These are phyloP conservation scores for Spizellomyces sp. DNA, from an alignment of 192 early-diverging fungal species.

Conservation along the genomic window DNA sequence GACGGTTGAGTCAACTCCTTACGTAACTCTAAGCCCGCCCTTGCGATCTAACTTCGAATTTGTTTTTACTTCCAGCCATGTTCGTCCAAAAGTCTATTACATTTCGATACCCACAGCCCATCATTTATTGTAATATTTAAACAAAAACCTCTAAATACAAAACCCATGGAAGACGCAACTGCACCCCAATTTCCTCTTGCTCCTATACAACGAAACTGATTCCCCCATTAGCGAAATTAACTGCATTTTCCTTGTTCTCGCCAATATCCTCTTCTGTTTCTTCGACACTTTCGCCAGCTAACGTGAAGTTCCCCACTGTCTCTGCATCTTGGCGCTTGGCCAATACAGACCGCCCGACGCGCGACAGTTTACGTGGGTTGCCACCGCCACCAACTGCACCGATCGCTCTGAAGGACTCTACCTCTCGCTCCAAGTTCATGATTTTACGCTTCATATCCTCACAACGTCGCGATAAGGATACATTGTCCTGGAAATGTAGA, in stretches of 20 bases:
- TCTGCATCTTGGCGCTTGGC: background rate
- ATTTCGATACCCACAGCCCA: too few species aligned
- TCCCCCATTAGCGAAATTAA: constrained; percentile 3
- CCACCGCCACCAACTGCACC: background rate
- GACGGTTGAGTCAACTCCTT: too few species aligned
- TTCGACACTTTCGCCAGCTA: background rate
- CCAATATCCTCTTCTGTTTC: constrained; percentile 1
- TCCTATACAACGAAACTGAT: constrained; percentile 26
- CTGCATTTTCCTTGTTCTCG: constrained; percentile 12
- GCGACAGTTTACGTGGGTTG: background rate
- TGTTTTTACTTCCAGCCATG: too few species aligned
- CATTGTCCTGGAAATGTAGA: background rate
- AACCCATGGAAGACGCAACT: too few species aligned
- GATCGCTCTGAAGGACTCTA: constrained; percentile 5
- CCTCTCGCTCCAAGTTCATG: constrained; percentile 21
- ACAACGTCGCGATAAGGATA: constrained; percentile 14
- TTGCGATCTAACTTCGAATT: too few species aligned
- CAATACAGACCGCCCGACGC: constrained; percentile 16
- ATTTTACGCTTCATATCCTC: constrained; percentile 24
- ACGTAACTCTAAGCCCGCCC: too few species aligned
- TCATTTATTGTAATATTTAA: too few species aligned
- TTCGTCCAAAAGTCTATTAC: too few species aligned
- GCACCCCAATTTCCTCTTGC: background rate
- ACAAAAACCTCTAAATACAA: too few species aligned
- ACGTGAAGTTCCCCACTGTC: background rate